Evolutionary conservation across 2,329 filamentous ascomycete genomes (phyloP).

Genomic region (Pyricularia sp.): DNA sequence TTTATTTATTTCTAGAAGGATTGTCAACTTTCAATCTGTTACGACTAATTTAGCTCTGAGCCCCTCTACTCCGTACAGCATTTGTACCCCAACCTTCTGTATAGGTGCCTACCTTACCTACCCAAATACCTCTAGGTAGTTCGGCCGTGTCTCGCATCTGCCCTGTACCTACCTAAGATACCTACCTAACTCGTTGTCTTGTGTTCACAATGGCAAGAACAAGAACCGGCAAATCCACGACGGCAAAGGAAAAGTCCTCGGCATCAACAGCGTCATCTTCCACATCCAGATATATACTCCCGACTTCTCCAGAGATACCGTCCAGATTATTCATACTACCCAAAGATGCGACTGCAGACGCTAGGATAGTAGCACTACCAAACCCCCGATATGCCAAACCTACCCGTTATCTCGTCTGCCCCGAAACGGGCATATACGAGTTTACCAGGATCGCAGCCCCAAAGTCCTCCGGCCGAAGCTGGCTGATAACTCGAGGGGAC

Average conservation of each 20-base stretch:
- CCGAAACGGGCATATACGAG: conserved; percentile 49
- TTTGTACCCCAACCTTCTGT: too few relatives aligned
- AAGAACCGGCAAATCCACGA: conserved; percentile 26
- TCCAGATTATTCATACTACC: conserved; percentile 50
- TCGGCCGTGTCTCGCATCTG: too few relatives aligned
- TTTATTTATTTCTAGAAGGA: background rate
- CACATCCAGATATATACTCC: conserved; percentile 27
- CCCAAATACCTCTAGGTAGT: too few relatives aligned
- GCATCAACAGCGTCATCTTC: conserved; percentile 10
- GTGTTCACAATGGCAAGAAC: conserved; percentile 18
- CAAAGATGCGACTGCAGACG: conserved; percentile 34
- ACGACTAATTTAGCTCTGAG: too few relatives aligned
- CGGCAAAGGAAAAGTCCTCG: conserved; percentile 10
- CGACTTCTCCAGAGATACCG: conserved; percentile 26
- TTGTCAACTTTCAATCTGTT: background rate
- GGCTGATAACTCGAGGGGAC: conserved; percentile 31
- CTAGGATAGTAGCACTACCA: conserved; percentile 45
- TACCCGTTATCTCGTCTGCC: conserved; percentile 49
- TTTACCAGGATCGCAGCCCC: conserved; percentile 45
- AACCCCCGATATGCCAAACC: conserved; percentile 43
- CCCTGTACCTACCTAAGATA: too few relatives aligned
- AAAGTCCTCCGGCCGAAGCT: conserved; percentile 43
- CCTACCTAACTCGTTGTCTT: background rate
- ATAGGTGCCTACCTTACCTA: too few relatives aligned
- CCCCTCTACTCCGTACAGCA: background rate